Percentiles rank a stretch among this genome's conserved stretches.
phyloP scores from a whole-genome alignment of 805 yeast genomes.

The Ogataea siamensis region DNA sequence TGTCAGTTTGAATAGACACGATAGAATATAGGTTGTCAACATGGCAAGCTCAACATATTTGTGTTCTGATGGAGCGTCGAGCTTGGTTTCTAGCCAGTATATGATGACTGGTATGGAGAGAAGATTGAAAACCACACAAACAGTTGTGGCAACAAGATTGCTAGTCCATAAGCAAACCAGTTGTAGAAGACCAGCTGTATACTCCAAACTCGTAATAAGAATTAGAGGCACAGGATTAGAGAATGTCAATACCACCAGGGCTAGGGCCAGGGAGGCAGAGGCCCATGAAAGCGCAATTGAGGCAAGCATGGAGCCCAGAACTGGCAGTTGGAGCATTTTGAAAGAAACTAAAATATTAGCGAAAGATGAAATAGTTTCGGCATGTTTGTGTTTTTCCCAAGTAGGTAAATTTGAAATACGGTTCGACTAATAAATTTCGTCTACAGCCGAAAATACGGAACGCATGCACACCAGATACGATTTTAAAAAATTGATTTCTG shows the following conservation, averaged over 20 bases:
- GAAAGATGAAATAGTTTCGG: conserved; percentile 6
- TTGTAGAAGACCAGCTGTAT: conserved; percentile 5
- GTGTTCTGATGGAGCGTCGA: conserved; percentile 1
- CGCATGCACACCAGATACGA: not conserved
- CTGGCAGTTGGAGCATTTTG: conserved; percentile 3
- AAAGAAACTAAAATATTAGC: conserved; percentile 1
- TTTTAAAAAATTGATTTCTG: not conserved
- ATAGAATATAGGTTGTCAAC: conserved; percentile 7
- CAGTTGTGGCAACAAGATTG: not conserved
- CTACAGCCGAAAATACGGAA: not conserved
- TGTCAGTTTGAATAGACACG: conserved; percentile 10
- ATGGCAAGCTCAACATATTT: conserved; percentile 3
- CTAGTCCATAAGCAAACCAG: conserved; percentile 1
- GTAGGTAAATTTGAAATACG: conserved; percentile 2
- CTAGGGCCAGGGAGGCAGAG: conserved; percentile 14
- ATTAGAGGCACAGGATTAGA: conserved; percentile 5
- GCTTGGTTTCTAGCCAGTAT: conserved; percentile 19
- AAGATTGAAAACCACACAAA: conserved; percentile 4
- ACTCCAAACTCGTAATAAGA: conserved; percentile 5
- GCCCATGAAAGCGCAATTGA: conserved; percentile 13
- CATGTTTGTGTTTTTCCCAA: conserved; percentile 10
- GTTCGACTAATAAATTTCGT: not conserved
- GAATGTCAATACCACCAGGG: conserved; percentile 9
- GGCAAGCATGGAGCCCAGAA: conserved; percentile 8
- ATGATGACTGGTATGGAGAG: conserved; percentile 13